Percentiles rank a stretch among this genome's conserved stretches.
phyloP scores from a whole-genome alignment of 2,329 filamentous ascomycete species.

The Pseudocercospora cruenta region DNA sequence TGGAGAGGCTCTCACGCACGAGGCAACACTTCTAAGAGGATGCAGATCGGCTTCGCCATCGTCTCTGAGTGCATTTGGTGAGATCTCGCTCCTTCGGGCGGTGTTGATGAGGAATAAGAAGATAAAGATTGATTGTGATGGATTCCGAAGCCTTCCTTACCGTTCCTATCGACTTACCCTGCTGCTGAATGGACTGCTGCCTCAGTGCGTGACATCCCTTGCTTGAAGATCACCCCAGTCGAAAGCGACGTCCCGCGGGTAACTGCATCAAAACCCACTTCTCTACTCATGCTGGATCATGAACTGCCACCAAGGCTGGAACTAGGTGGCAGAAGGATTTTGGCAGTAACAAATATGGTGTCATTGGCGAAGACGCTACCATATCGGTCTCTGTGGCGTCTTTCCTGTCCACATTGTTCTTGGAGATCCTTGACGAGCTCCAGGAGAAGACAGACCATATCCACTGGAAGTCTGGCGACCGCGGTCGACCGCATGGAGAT shows the following conservation, averaged over 20 bases:
- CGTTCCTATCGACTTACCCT: neutral
- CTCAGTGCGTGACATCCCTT: neutral
- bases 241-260: neutral
- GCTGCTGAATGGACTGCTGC: neutral
- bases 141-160: neutral
- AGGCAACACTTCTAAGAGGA: constrained; percentile 15
- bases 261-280: constrained; percentile 6
- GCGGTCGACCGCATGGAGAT: neutral
- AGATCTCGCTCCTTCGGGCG: neutral
- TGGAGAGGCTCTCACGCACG: constrained; percentile 2
- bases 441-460: neutral
- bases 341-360: neutral
- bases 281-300: constrained; percentile 3
- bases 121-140: neutral
- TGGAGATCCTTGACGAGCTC: neutral
- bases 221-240: neutral
- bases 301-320: neutral
- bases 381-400: neutral
- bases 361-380: neutral
- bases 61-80: neutral
- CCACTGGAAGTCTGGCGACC: neutral
- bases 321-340: neutral
- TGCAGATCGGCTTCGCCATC: constrained; percentile 13
- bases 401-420: neutral
- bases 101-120: neutral